Conservation (phyloP, 2,329 filamentous ascomycete genomes). For the Verticillium isaacii region DNA sequence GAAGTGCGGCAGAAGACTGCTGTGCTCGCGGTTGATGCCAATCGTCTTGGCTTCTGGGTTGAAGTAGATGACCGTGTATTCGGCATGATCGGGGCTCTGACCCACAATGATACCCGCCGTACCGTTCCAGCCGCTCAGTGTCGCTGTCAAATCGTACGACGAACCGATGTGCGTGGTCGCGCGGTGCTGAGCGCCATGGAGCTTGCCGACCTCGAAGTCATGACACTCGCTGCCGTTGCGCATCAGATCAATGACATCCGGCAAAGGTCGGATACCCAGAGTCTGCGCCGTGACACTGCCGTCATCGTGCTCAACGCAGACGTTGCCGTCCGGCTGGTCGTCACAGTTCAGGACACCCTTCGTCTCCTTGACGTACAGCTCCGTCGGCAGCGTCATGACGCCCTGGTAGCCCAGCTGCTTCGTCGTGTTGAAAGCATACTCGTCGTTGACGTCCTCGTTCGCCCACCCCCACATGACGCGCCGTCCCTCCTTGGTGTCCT, state of each 20-base stretch:
- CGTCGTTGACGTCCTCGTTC: conserved; percentile 7
- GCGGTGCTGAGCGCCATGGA: not conserved
- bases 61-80: conserved; percentile 11
- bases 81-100: conserved; percentile 11
- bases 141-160: conserved; percentile 13
- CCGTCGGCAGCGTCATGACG: conserved; percentile 10
- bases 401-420: conserved; percentile 12
- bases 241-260: conserved; percentile 10
- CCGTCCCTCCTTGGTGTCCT: conserved; percentile 8
- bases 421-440: conserved; percentile 5
- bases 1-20: conserved; percentile 13
- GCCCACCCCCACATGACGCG: conserved; percentile 13
- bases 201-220: conserved; percentile 4
- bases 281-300: conserved; percentile 9
- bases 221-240: conserved; percentile 6
- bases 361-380: conserved; percentile 12
- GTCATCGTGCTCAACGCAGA: conserved; percentile 5
- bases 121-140: conserved; percentile 6
- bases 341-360: conserved; percentile 10
- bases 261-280: conserved; percentile 9
- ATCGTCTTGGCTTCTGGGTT: conserved; percentile 6
- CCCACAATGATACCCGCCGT: conserved; percentile 9
- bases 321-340: conserved; percentile 8
- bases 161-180: conserved; percentile 5
- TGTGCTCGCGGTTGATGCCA: conserved; percentile 8